A percentile compares a stretch with the other conserved stretches of the same genome.
Evolutionary conservation across 164 flowering plant species (phyloP).

Genomic region (Nymphaea thermarum): DNA sequence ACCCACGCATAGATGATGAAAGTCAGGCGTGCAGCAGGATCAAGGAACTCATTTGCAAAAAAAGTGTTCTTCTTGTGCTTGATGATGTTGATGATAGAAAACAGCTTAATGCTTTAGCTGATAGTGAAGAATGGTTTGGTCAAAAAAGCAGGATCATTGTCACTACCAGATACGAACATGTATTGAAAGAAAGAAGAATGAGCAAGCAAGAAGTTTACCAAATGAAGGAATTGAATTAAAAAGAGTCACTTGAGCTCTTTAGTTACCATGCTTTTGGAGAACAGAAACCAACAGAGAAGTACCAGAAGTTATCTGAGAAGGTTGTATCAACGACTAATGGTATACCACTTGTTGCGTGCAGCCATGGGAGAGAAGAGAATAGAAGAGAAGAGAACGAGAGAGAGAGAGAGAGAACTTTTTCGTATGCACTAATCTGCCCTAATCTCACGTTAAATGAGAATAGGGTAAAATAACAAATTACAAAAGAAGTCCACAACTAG

Average conservation of each 20-base stretch:
- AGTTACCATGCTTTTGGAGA: neutral
- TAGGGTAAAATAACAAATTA: no score
- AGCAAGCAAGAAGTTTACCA: neutral
- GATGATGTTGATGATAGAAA: constrained; percentile 1
- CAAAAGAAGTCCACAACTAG: no score
- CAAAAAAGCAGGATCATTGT: neutral
- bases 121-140: neutral
- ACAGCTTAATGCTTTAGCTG: neutral
- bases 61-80: neutral
- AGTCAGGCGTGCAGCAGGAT: neutral
- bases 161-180: neutral
- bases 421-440: no score
- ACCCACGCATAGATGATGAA: neutral
- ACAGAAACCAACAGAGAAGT: neutral
- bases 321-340: neutral
- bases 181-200: neutral
- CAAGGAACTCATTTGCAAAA: neutral
- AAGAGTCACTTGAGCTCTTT: neutral
- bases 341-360: no score
- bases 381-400: no score
- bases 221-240: neutral
- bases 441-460: no score
- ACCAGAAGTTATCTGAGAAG: neutral
- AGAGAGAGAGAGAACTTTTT: no score
- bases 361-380: no score